Conservation (phyloP, 345 rosid genomes). For the Trapa incisa region DNA sequence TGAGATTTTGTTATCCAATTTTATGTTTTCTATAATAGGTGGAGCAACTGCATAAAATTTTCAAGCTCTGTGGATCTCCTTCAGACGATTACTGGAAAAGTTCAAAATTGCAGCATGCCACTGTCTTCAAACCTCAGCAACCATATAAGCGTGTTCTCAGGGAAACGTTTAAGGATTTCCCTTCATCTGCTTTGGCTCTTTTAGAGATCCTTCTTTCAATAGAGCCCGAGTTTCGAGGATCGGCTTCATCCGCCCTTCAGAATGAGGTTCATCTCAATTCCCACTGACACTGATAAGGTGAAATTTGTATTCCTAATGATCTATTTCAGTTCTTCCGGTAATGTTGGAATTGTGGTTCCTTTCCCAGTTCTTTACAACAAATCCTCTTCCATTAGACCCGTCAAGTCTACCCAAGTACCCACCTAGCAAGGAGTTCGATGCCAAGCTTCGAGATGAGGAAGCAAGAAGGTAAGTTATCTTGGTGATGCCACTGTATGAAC, state of each 20-base stretch:
- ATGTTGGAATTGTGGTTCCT: neutral
- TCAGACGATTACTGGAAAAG: conserved; percentile 45
- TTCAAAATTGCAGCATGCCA: conserved; percentile 44
- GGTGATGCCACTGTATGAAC: neutral
- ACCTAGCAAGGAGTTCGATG: conserved; percentile 43
- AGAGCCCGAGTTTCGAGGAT: conserved; percentile 38
- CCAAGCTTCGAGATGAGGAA: conserved; percentile 29
- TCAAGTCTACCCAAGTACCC: conserved; percentile 45
- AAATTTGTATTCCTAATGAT: neutral
- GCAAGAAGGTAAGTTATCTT: conserved; percentile 26
- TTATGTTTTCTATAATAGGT: conserved; percentile 16
- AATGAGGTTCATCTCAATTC: conserved; percentile 21
- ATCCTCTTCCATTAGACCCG: conserved; percentile 41
- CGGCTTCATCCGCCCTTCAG: conserved; percentile 34
- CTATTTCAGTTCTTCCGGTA: neutral
- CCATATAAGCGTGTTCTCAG: conserved; percentile 38
- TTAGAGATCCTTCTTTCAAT: conserved; percentile 33
- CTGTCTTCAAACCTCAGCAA: conserved; percentile 47
- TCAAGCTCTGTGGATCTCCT: conserved; percentile 56
- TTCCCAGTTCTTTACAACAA: conserved; percentile 34
- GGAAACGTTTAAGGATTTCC: conserved; percentile 37
- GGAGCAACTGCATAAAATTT: conserved; percentile 50
- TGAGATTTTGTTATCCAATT: neutral
- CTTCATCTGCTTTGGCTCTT: conserved; percentile 29
- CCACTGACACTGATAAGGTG: neutral